Conservation (phyloP, 2,329 filamentous ascomycete species). For the Salinomyces thailandicus region DNA sequence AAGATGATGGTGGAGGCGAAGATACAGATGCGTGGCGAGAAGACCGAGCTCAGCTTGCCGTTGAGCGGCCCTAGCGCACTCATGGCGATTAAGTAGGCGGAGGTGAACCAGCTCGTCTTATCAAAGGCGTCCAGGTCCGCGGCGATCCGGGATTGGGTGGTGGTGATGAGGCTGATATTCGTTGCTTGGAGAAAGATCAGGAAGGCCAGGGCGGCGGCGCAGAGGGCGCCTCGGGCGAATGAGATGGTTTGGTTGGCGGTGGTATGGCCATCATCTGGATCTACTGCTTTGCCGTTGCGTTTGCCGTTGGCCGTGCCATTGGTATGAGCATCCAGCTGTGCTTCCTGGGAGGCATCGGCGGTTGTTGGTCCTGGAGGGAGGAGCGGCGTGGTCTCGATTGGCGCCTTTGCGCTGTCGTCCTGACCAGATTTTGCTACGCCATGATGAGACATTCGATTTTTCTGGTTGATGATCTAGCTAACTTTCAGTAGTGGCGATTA, state of each 20-base stretch:
- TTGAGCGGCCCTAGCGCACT: slow-evolving; percentile 55
- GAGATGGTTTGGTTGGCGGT: slow-evolving; percentile 17
- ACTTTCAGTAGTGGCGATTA: too few species aligned
- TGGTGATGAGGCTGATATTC: slow-evolving; percentile 74
- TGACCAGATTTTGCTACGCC: too few species aligned
- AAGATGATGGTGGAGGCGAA: slow-evolving; percentile 51
- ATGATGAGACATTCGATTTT: too few species aligned
- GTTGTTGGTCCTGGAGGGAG: slow-evolving; percentile 12
- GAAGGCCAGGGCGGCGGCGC: slow-evolving; percentile 17
- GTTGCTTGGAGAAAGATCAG: slow-evolving; percentile 36
- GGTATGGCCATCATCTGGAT: slow-evolving; percentile 9
- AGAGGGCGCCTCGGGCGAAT: slow-evolving; percentile 10
- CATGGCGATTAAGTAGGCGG: slow-evolving; percentile 58
- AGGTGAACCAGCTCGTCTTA: slow-evolving; percentile 69
- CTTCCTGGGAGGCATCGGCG: slow-evolving; percentile 12
- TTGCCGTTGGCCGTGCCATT: neutral
- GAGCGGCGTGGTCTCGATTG: slow-evolving; percentile 15
- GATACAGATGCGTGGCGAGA: slow-evolving; percentile 57
- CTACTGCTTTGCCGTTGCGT: neutral
- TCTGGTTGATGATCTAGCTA: too few species aligned
- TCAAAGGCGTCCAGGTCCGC: slow-evolving; percentile 64
- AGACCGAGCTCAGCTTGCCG: slow-evolving; percentile 63
- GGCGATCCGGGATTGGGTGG: slow-evolving; percentile 67
- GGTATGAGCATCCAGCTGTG: slow-evolving; percentile 2
- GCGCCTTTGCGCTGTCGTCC: too few species aligned